These are phyloP conservation scores for Pneumocystis sp. DNA, from an alignment of 1,139 yeast genomes.

Conservation along the genomic window DNA sequence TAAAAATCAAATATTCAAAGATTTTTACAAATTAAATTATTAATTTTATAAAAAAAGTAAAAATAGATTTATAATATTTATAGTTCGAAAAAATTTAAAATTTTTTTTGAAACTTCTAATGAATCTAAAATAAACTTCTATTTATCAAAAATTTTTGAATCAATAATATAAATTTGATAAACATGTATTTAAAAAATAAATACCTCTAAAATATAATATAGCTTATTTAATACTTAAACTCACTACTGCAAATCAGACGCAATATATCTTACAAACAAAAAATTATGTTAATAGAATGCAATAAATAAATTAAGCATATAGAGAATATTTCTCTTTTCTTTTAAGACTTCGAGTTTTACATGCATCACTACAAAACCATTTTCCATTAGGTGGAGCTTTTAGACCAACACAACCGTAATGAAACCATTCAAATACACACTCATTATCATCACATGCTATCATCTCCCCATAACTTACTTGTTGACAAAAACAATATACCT, in stretches of 20 bases:
- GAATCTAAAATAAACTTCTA: no score
- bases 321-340: background rate
- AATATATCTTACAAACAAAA: background rate
- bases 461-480: constrained; percentile 78
- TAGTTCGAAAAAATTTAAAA: no score
- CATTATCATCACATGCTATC: constrained; percentile 81
- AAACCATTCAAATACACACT: constrained; percentile 78
- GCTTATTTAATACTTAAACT: no score
- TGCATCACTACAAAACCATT: constrained; percentile 27
- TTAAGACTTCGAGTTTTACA: constrained; percentile 8
- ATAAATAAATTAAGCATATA: background rate
- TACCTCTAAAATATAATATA: no score
- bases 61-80: no score
- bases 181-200: no score
- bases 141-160: no score
- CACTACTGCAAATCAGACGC: background rate
- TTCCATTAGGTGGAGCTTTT: constrained; percentile 29
- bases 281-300: background rate
- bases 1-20: no score
- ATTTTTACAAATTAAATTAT: no score
- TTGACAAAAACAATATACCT: constrained; percentile 65
- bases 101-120: no score
- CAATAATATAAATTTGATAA: no score
- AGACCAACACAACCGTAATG: constrained; percentile 69
- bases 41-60: no score